Base-by-base conservation (phyloP, 148 eudicot species). In the Nepenthes mirabilis region DNA sequence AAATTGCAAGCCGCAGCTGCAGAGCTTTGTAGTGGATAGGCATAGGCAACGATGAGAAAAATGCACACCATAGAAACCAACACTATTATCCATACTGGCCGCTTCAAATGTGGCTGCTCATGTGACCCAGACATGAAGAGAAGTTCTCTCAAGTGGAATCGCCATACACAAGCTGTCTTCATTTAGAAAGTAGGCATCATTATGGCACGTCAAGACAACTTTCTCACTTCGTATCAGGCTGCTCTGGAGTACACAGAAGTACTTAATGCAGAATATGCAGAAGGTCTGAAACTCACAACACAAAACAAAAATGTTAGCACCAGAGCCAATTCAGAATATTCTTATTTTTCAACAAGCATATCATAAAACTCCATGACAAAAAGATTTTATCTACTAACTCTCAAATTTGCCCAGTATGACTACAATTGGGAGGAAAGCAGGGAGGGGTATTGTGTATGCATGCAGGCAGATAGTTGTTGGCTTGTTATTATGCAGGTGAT, bases 121-220 rank as follows among this genome's bases (percentile, higher is more conserved):
- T 81, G 86, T 51, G 61, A 68, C 47, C 80, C 81, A 47, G 83
- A 56, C 75, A 75, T 82, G 36, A 61, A 73, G 55, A 71, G 37
- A 50, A 78, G 57, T 11, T 73, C 83, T 66, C 62, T 79, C 23
- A 73, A 56, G 33, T 72, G 66, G 52, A 68, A 65, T 58, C 73
- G 76, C 79, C 83, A 82, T 68, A 70, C 71, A 73, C 80, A 75
- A 75, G 79, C 43, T 60, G 80, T 70, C 81, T 75, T 82, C 86
- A 76, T 82, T 58, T 82, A 82, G 55, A 63, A 76, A 59, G 14
- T 61, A 65, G 49, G 58, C 73, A 67, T 72, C 60, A 74, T 57
- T 35, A 47, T 35, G 68, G 53, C n/a, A 45, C 10, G 56, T 55
- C 47, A 43, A 52, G 50, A 35, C 59, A 70, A 37, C 55, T 33